These are phyloP conservation scores for Suillus cothurnatus DNA, from an alignment of 768 basidiomycete genomes.

Conservation along the genomic window DNA sequence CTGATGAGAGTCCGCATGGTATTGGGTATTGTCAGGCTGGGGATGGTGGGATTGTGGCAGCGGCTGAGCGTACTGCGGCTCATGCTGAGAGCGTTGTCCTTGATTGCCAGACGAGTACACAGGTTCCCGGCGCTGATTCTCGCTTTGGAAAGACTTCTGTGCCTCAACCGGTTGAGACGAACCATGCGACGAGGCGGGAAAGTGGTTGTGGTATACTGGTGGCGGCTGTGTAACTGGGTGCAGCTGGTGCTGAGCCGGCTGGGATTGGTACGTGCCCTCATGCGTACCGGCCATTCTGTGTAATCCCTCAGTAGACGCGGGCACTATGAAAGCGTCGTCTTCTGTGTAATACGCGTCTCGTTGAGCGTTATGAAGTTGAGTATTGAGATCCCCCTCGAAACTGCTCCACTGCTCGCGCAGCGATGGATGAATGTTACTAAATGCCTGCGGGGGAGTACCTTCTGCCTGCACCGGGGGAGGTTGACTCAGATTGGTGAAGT, in stretches of 20 bases:
- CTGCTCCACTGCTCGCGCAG: constrained; percentile 54
- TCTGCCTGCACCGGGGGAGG: constrained; percentile 6
- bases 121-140: background rate
- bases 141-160: background rate
- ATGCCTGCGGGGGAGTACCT: constrained; percentile 20
- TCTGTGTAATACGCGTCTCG: constrained; percentile 29
- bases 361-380: constrained; percentile 46
- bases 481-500: constrained; percentile 14
- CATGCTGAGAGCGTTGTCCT: constrained; percentile 20
- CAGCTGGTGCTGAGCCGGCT: constrained; percentile 23
- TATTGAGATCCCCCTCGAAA: constrained; percentile 57
- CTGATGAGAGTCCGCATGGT: constrained; percentile 15
- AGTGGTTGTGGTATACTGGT: background rate
- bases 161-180: background rate
- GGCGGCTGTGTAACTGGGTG: constrained; percentile 28
- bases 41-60: constrained; percentile 17
- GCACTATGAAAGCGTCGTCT: constrained; percentile 18
- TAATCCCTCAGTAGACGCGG: constrained; percentile 11
- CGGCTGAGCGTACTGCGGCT: constrained; percentile 17
- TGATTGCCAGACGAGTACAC: constrained; percentile 5
- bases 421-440: constrained; percentile 56
- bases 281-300: background rate
- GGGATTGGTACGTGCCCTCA: constrained; percentile 11
- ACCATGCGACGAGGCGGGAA: background rate
- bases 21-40: constrained; percentile 16